A percentile compares a stretch with the other conserved stretches of the same genome.
These are phyloP conservation scores for Talaromyces borbonicus DNA, from an alignment of 495 filamentous ascomycete species.

Conservation along the genomic window DNA sequence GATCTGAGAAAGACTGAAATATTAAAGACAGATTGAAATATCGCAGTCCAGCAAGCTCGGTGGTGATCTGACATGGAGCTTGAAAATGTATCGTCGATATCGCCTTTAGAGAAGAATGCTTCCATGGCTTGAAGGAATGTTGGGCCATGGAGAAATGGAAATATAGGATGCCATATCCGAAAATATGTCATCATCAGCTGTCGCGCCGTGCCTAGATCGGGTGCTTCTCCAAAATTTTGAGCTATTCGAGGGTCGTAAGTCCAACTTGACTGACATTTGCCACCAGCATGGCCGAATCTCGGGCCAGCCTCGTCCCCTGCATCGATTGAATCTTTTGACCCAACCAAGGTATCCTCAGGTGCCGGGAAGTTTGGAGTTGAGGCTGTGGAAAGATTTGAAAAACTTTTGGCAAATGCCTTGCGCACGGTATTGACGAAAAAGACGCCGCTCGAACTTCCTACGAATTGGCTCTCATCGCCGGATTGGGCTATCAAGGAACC, in stretches of 20 bases:
- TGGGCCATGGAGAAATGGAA: conserved; percentile 41
- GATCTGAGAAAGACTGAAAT: conserved; percentile 22
- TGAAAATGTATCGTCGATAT: neutral
- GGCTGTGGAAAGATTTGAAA: conserved; percentile 5
- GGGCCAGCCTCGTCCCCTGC: neutral
- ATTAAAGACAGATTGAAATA: conserved; percentile 32
- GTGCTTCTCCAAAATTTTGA: conserved; percentile 18
- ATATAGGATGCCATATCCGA: conserved; percentile 39
- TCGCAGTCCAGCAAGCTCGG: conserved; percentile 28
- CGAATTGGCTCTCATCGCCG: conserved; percentile 33
- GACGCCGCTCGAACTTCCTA: conserved; percentile 33
- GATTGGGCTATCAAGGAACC: conserved; percentile 32
- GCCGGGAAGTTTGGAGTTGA: conserved; percentile 18
- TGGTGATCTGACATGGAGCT: conserved; percentile 12
- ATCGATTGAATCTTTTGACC: neutral
- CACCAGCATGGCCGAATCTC: neutral
- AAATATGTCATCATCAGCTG: conserved; percentile 35
- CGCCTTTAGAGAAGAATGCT: conserved; percentile 22
- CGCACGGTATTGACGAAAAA: conserved; percentile 36
- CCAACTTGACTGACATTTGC: conserved; percentile 12
- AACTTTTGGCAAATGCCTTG: conserved; percentile 24
- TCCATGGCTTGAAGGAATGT: conserved; percentile 40
- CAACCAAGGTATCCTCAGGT: conserved; percentile 31
- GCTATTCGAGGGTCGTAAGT: conserved; percentile 24
- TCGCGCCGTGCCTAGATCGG: conserved; percentile 19